phyloP scores from a whole-genome alignment of 2,329 filamentous ascomycete genomes.

The Emergomyces africanus region DNA sequence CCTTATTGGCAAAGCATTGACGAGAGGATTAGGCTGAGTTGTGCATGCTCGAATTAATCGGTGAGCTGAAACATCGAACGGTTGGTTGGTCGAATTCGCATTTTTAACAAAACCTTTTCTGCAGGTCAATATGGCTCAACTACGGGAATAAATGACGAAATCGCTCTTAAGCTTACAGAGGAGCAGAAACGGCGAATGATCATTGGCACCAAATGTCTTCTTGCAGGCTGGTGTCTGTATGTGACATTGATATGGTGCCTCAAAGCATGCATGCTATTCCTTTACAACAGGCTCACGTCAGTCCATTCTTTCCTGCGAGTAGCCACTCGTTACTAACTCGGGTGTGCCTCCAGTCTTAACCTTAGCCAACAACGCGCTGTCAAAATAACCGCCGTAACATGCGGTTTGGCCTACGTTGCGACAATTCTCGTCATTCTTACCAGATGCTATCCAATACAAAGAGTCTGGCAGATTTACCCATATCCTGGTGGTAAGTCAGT shows the following conservation, averaged over 20 bases:
- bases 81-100: background rate
- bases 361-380: slow-evolving; percentile 28
- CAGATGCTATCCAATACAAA: slow-evolving; percentile 27
- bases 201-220: slow-evolving; percentile 23
- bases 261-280: slow-evolving; percentile 33
- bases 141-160: slow-evolving; percentile 23
- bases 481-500: slow-evolving; percentile 26
- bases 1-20: background rate
- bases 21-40: slow-evolving; percentile 10
- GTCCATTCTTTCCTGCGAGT: slow-evolving; percentile 4
- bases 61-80: slow-evolving; percentile 3
- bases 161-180: slow-evolving; percentile 19
- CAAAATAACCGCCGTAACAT: slow-evolving; percentile 21
- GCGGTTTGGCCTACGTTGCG: slow-evolving; percentile 20
- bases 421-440: slow-evolving; percentile 25
- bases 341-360: slow-evolving; percentile 15
- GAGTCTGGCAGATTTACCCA: slow-evolving; percentile 31
- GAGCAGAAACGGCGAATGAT: slow-evolving; percentile 18
- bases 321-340: background rate
- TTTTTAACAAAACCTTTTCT: background rate
- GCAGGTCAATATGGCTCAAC: slow-evolving; percentile 29
- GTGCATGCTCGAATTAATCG: slow-evolving; percentile 14
- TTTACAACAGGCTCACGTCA: slow-evolving; percentile 33
- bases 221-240: slow-evolving; percentile 32
- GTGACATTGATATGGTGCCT: slow-evolving; percentile 32